Evolutionary conservation across 2,329 filamentous ascomycete genomes (phyloP).

Genomic region (Paracorniculantispora psalliotae): DNA sequence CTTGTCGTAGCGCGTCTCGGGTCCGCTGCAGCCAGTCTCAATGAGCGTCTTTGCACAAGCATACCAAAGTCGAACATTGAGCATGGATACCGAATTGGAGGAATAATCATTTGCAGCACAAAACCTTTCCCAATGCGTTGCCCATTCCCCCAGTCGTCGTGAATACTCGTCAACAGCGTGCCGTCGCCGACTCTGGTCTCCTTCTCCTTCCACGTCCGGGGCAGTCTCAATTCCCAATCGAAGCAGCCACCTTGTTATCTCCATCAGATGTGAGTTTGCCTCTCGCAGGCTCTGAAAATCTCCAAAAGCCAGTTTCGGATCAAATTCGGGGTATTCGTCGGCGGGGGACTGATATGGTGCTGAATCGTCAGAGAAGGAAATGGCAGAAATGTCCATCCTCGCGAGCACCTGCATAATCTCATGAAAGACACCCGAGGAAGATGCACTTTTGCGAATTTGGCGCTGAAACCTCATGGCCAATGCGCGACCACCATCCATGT

Average conservation of each 20-base stretch:
- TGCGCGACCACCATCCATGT: background rate
- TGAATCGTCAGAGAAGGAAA: conserved; percentile 8
- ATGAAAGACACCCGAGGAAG: background rate
- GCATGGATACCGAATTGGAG: background rate
- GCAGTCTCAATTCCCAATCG: background rate
- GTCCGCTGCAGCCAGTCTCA: background rate
- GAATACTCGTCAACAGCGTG: background rate
- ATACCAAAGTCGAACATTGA: conserved; percentile 6
- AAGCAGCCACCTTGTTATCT: background rate
- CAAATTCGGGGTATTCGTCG: background rate
- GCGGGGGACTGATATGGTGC: background rate
- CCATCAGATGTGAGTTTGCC: background rate
- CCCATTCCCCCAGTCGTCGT: background rate
- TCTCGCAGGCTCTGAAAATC: background rate
- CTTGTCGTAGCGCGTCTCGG: conserved; percentile 1
- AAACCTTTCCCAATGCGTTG: background rate
- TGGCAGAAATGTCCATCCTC: conserved; percentile 1
- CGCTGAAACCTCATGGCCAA: background rate
- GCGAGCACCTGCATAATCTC: conserved; percentile 1
- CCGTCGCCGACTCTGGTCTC: background rate
- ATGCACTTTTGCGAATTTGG: background rate
- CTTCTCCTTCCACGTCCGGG: background rate
- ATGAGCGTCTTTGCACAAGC: background rate
- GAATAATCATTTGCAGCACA: background rate
- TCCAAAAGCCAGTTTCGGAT: no score